Evolutionary conservation across 2,329 filamentous ascomycete genomes (phyloP).

Genomic region (Fusarium sp.): DNA sequence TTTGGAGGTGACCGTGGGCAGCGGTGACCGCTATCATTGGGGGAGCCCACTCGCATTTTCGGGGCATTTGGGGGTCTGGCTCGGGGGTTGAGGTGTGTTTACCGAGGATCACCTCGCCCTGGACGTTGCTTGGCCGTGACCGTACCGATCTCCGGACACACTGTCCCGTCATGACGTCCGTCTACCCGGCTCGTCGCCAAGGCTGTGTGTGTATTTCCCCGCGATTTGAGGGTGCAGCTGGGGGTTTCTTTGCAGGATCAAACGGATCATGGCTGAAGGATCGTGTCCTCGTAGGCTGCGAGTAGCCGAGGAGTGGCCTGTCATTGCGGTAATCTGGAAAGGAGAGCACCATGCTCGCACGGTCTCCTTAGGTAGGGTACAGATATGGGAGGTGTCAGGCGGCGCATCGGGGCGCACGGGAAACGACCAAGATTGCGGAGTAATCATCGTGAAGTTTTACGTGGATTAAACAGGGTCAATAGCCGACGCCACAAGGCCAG

Average conservation of each 20-base stretch:
- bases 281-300: conserved; percentile 7
- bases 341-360: conserved; percentile 35
- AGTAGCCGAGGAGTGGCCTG: conserved; percentile 4
- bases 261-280: conserved; percentile 4
- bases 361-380: conserved; percentile 16
- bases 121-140: conserved; percentile 20
- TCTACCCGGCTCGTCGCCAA: conserved; percentile 22
- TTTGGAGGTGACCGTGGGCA: conserved; percentile 35
- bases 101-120: conserved; percentile 31
- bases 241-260: neutral
- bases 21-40: conserved; percentile 31
- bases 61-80: conserved; percentile 25
- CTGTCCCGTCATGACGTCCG: conserved; percentile 29
- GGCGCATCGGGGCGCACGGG: conserved; percentile 31
- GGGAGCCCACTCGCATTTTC: conserved; percentile 28
- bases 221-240: conserved; percentile 18
- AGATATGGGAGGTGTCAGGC: conserved; percentile 8
- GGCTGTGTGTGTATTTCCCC: conserved; percentile 22
- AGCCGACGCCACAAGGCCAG: conserved; percentile 42
- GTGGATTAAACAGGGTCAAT: conserved; percentile 38
- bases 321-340: conserved; percentile 16
- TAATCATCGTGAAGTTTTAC: conserved; percentile 41
- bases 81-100: conserved; percentile 37
- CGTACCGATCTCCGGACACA: conserved; percentile 29
- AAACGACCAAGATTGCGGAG: conserved; percentile 42